Evolutionary conservation across 1,284 basidiomycete species (phyloP).

Genomic region (Phylloporus sp.): DNA sequence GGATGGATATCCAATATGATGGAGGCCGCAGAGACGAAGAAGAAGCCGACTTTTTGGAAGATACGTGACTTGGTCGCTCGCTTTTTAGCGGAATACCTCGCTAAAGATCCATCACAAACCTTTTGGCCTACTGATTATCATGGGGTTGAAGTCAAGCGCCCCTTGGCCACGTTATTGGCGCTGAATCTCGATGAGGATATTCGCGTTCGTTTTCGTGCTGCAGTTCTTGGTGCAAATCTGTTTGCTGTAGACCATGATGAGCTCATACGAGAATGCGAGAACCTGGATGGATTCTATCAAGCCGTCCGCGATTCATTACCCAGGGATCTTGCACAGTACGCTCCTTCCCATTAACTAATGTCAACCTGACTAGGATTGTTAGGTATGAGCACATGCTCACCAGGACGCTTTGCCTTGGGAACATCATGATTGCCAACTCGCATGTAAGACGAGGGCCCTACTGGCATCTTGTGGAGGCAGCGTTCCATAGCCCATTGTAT

Average conservation of each 20-base stretch:
- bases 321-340: slow-evolving; percentile 57
- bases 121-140: slow-evolving; percentile 54
- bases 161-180: slow-evolving; percentile 57
- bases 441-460: slow-evolving; percentile 86
- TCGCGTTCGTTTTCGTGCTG: slow-evolving; percentile 85
- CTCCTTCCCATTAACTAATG: slow-evolving; percentile 8
- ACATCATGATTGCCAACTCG: slow-evolving; percentile 85
- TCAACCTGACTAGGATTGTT: slow-evolving; percentile 13
- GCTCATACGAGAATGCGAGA: slow-evolving; percentile 30
- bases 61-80: slow-evolving; percentile 70
- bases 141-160: slow-evolving; percentile 45
- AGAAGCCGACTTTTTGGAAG: slow-evolving; percentile 68
- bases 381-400: slow-evolving; percentile 85
- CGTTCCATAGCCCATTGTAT: slow-evolving; percentile 56
- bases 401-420: slow-evolving; percentile 80
- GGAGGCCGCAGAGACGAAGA: slow-evolving; percentile 39
- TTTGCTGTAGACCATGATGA: slow-evolving; percentile 51
- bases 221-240: slow-evolving; percentile 67
- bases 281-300: slow-evolving; percentile 49
- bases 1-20: slow-evolving; percentile 60
- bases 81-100: slow-evolving; percentile 75
- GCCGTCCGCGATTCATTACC: slow-evolving; percentile 53
- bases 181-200: slow-evolving; percentile 78
- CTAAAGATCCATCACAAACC: slow-evolving; percentile 63
- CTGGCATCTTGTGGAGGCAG: slow-evolving; percentile 86